Conservation (phyloP, 2,329 filamentous ascomycete species). For the Fusarium sp. region DNA sequence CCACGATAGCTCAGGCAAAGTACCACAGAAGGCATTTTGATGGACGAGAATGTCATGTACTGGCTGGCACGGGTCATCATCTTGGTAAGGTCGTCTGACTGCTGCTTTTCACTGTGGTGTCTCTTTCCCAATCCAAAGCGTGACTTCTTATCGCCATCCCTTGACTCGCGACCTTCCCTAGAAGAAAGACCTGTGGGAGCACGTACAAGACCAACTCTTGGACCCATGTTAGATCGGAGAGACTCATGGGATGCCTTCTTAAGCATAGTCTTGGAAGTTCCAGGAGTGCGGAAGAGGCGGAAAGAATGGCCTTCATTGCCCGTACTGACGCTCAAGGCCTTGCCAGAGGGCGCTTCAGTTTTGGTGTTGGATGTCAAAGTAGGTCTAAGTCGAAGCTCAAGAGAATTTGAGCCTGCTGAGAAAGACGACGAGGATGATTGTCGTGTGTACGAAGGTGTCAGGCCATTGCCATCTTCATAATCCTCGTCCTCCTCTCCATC, state of each 20-base stretch:
- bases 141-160: slow-evolving; percentile 57
- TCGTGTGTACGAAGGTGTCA: slow-evolving; percentile 53
- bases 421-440: slow-evolving; percentile 57
- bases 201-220: slow-evolving; percentile 55
- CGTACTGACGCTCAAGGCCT: slow-evolving; percentile 59
- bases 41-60: slow-evolving; percentile 96
- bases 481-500: slow-evolving; percentile 60
- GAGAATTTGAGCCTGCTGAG: slow-evolving; percentile 72
- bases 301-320: slow-evolving; percentile 60
- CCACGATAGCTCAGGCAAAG: slow-evolving; percentile 97
- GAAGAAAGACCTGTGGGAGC: slow-evolving; percentile 57
- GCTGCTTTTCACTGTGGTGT: slow-evolving; percentile 64
- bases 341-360: slow-evolving; percentile 51
- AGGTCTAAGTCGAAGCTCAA: slow-evolving; percentile 84
- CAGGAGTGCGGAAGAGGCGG: slow-evolving; percentile 59
- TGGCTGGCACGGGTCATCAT: slow-evolving; percentile 96
- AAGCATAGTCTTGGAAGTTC: slow-evolving; percentile 54
- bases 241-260: slow-evolving; percentile 69
- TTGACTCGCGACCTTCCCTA: slow-evolving; percentile 51
- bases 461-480: slow-evolving; percentile 51
- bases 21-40: slow-evolving; percentile 94
- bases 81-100: slow-evolving; percentile 89
- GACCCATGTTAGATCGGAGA: slow-evolving; percentile 54
- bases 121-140: slow-evolving; percentile 66
- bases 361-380: slow-evolving; percentile 72